Conservation (phyloP, 768 basidiomycete genomes). For the Sporobolomyces roseus region DNA sequence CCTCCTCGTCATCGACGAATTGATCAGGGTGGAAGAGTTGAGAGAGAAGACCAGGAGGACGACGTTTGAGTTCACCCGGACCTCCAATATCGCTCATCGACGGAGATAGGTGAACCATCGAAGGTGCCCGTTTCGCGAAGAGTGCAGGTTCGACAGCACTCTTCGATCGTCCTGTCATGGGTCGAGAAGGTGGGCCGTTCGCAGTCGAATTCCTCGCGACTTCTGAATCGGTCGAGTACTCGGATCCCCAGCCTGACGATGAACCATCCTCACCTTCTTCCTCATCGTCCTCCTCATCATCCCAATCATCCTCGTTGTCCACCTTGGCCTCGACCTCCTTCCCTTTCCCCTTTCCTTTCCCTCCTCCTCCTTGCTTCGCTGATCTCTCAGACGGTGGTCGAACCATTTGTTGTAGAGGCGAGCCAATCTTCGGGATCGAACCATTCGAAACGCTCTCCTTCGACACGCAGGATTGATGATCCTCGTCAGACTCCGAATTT, state of each 20-base stretch:
- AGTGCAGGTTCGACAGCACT: neutral
- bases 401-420: neutral
- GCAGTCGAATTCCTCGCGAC: constrained; percentile 8
- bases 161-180: constrained; percentile 10
- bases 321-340: constrained; percentile 33
- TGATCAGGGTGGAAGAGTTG: constrained; percentile 43
- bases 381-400: neutral
- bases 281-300: constrained; percentile 22
- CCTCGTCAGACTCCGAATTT: constrained; percentile 36
- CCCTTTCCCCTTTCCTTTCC: constrained; percentile 30
- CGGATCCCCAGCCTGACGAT: constrained; percentile 42
- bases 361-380: neutral
- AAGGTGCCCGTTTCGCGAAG: constrained; percentile 36
- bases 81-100: constrained; percentile 22
- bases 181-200: neutral
- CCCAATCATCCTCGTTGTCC: constrained; percentile 41
- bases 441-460: constrained; percentile 5
- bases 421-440: constrained; percentile 1
- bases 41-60: constrained; percentile 40
- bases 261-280: constrained; percentile 26
- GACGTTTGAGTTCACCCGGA: constrained; percentile 39
- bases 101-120: constrained; percentile 27
- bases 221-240: constrained; percentile 40
- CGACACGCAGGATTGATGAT: constrained; percentile 26
- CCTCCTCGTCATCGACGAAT: constrained; percentile 31